Evolutionary conservation across 768 basidiomycete species (phyloP).

Genomic region (Mrakia frigida): DNA sequence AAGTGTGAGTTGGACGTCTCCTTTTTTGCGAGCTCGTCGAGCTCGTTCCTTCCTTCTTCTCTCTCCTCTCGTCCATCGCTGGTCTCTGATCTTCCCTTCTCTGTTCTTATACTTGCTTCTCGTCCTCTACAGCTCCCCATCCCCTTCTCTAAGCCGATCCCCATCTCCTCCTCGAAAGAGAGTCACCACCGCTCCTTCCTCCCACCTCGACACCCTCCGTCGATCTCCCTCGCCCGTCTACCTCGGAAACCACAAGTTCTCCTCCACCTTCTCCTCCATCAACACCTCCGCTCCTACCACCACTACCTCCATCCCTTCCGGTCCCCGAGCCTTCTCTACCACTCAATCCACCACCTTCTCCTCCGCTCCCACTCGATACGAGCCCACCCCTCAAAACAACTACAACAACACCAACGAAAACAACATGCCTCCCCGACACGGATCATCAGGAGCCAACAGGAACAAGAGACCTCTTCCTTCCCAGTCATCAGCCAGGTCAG

Average conservation of each 20-base stretch:
- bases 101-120: background rate
- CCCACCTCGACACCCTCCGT: background rate
- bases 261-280: slow-evolving; percentile 7
- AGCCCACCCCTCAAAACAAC: background rate
- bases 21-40: background rate
- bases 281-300: background rate
- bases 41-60: no score
- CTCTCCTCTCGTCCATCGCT: no score
- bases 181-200: background rate
- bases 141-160: slow-evolving; percentile 1
- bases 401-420: background rate
- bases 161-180: slow-evolving; percentile 2
- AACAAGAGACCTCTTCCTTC: background rate
- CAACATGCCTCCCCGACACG: slow-evolving; percentile 10
- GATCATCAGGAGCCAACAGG: slow-evolving; percentile 14
- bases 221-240: slow-evolving; percentile 4
- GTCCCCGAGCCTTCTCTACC: slow-evolving; percentile 16
- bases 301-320: background rate
- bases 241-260: slow-evolving; percentile 5
- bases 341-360: background rate
- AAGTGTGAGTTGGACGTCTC: background rate
- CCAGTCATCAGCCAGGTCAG: background rate
- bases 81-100: background rate
- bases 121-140: background rate
- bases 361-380: background rate